Evolutionary conservation across 306 rosid genomes (phyloP), one percentile per base, ranked within the genome.

Genomic region (Fragaria nilgerrensis): DNA sequence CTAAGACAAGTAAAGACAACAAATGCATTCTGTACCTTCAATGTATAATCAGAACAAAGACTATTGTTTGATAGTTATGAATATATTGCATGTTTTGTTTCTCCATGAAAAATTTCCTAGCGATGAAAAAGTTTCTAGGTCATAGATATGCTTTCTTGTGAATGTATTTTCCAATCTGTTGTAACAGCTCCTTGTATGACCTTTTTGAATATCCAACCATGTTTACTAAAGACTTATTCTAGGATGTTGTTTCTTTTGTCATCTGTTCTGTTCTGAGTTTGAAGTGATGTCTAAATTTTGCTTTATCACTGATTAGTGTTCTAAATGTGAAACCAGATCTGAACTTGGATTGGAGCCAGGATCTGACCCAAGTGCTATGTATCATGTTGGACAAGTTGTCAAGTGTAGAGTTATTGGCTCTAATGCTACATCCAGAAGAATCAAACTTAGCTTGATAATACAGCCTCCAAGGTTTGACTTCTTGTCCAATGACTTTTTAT

Each of bases 321-420:
- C 76, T 69, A 37, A 37, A 75, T 84, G 61, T 69, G 85, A 63
- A 74, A 75, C 75, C 93, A 94, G 98, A 82, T 88, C 93, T 81
- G 97, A 95, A 86, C 97, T 95, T 25, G 97, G 91, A 76, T 71
- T 95, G 79, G 97, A 90, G 82, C 87, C 96, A 47, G 97, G 96
- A 77, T 83, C 81, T 71, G 90, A 87, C 83, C 95, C 98, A 44
- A 79, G 83, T 86, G 79, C 82, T 23, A 82, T 87, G 67, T 94
- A 89, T 81, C 93, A 88, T 84, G 92, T 89, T 73, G 98, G 95
- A 19, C 96, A 94, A 90, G 98, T 89, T 52, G 87, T 94, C 84
- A 94, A 94, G 87, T 94, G 97, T 80, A 85, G 98, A 61, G 85
- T 92, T 77, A 67, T 75, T 34, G 88, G 88, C 65, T 85, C 91